Conservation (phyloP, 495 filamentous ascomycete genomes). For the Trichoderma asperelloides region DNA sequence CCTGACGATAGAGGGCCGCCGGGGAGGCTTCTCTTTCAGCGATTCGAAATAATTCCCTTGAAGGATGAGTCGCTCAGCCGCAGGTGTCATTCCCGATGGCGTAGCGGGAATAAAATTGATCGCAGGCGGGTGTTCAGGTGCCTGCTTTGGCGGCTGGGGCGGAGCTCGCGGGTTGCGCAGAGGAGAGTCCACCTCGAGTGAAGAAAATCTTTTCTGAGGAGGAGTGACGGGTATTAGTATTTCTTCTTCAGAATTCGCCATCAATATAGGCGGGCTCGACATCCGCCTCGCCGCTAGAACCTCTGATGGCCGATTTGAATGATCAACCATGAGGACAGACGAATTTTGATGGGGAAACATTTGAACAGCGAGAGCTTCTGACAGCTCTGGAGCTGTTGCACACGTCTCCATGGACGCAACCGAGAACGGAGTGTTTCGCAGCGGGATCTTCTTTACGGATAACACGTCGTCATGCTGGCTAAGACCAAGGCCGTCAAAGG, state of each 20-base stretch:
- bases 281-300: slow-evolving; percentile 11
- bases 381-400: slow-evolving; percentile 48
- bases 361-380: slow-evolving; percentile 72
- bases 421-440: slow-evolving; percentile 49
- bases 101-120: slow-evolving; percentile 70
- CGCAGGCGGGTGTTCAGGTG: slow-evolving; percentile 41
- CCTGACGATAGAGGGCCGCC: slow-evolving; percentile 46
- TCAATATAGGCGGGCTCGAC: slow-evolving; percentile 7
- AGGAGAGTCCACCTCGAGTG: slow-evolving; percentile 53
- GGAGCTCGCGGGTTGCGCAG: slow-evolving; percentile 68
- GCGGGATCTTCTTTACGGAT: slow-evolving; percentile 42
- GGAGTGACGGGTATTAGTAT: slow-evolving; percentile 34
- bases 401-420: slow-evolving; percentile 49
- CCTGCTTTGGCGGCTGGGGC: slow-evolving; percentile 42
- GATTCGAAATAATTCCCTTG: slow-evolving; percentile 40
- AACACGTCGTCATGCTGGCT: slow-evolving; percentile 46
- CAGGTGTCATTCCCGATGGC: slow-evolving; percentile 46
- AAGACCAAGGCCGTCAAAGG: slow-evolving; percentile 24
- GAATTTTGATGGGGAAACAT: slow-evolving; percentile 84
- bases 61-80: slow-evolving; percentile 45
- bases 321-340: slow-evolving; percentile 69
- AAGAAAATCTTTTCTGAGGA: slow-evolving; percentile 34
- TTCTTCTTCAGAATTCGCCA: slow-evolving; percentile 30
- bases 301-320: slow-evolving; percentile 41
- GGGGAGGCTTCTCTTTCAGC: slow-evolving; percentile 27